Percentiles rank a stretch among this genome's conserved stretches.
Conservation (phyloP, 1,284 basidiomycete genomes). For the Sphagnurus paluster region DNA sequence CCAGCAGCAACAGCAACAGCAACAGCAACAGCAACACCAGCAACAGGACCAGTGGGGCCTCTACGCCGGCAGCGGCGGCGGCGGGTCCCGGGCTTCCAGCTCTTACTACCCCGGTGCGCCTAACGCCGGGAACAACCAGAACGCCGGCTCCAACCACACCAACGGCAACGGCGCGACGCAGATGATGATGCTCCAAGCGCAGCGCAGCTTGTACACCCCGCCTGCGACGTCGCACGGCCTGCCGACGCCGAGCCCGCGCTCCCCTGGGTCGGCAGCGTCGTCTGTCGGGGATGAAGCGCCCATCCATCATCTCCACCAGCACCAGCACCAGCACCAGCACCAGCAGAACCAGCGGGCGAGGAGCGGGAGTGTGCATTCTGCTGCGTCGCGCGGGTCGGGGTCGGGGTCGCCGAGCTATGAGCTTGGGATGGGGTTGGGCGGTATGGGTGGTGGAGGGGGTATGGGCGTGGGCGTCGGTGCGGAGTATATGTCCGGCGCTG, state of each 20-base stretch:
- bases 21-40: conserved; percentile 4
- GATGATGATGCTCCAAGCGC: conserved; percentile 27
- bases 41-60: conserved; percentile 17
- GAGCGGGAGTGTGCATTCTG: conserved; percentile 19
- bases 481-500: conserved; percentile 9
- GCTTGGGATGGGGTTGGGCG: conserved; percentile 16
- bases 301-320: conserved; percentile 7
- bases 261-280: conserved; percentile 12
- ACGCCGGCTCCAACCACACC: conserved; percentile 3
- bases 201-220: conserved; percentile 32
- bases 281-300: conserved; percentile 8
- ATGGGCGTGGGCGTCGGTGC: conserved; percentile 14
- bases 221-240: conserved; percentile 32
- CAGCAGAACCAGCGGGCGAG: conserved; percentile 9
- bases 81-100: background rate
- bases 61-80: conserved; percentile 1
- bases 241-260: conserved; percentile 22
- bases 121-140: conserved; percentile 4
- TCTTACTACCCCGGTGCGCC: background rate
- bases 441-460: conserved; percentile 15
- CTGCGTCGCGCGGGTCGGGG: conserved; percentile 10
- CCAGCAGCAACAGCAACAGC: conserved; percentile 3
- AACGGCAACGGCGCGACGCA: conserved; percentile 8
- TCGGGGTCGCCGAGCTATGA: conserved; percentile 24
- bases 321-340: conserved; percentile 3